phyloP scores from a whole-genome alignment of 2,329 filamentous ascomycete species.

The Talaromyces sp. region DNA sequence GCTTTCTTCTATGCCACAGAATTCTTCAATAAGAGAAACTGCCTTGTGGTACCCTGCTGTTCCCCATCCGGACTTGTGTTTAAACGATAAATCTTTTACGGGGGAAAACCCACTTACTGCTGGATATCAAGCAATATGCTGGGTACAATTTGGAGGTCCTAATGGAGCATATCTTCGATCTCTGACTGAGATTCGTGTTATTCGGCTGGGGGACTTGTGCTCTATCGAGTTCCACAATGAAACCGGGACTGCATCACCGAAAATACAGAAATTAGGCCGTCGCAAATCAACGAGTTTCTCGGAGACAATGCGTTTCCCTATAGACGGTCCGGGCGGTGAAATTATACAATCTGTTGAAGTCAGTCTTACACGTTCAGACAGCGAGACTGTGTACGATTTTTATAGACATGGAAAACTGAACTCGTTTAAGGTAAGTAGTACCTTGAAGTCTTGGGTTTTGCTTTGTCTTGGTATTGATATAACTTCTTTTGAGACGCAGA shows the following conservation, averaged over 20 bases:
- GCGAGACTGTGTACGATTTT: not conserved
- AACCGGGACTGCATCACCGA: not conserved
- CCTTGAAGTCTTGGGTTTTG: not conserved
- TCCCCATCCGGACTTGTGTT: not conserved
- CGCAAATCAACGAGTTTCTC: not conserved
- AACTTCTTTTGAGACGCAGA: not conserved
- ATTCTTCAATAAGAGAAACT: not conserved
- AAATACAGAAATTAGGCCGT: conserved; percentile 1
- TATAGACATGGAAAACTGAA: conserved; percentile 1
- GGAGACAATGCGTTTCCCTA: not conserved
- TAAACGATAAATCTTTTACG: conserved; percentile 1
- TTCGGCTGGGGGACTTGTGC: not conserved
- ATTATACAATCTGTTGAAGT: conserved; percentile 2
- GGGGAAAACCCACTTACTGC: not conserved
- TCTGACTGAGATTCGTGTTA: conserved; percentile 1
- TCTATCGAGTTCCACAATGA: conserved; percentile 2
- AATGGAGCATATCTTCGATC: conserved; percentile 5
- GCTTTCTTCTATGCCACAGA: not conserved
- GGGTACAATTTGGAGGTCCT: conserved; percentile 4
- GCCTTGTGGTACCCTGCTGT: conserved; percentile 6
- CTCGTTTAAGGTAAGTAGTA: conserved; percentile 3
- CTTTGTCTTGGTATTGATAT: not conserved
- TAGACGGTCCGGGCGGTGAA: conserved; percentile 4
- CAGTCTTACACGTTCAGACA: not conserved
- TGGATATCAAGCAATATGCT: conserved; percentile 1